Percentiles rank a stretch among this genome's conserved stretches.
phyloP scores from a whole-genome alignment of 805 yeast genomes.

The Komagataella pastoris region DNA sequence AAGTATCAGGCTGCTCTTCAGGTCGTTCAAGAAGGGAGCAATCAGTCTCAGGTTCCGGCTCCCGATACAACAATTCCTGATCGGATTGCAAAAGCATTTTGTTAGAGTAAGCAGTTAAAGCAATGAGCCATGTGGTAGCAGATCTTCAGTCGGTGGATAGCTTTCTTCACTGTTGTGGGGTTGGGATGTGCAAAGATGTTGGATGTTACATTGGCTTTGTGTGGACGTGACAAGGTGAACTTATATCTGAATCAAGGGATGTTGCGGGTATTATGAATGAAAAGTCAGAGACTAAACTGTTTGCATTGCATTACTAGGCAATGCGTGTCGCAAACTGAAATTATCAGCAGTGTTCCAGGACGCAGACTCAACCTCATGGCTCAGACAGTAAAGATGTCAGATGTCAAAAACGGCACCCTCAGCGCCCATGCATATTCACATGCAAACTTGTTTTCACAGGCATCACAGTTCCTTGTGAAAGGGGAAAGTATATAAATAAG shows the following conservation, averaged over 20 bases:
- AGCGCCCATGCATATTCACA: not conserved
- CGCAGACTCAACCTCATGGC: not conserved
- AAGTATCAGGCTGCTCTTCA: slow-evolving; percentile 12
- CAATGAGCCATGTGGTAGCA: not conserved
- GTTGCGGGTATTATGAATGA: not conserved
- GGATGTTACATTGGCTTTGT: not conserved
- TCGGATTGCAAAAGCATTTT: not conserved
- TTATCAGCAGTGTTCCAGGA: not conserved
- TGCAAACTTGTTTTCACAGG: not conserved
- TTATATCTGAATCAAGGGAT: not conserved
- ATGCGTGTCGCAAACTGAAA: not conserved
- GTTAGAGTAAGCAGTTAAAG: not conserved
- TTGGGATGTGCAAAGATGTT: not conserved
- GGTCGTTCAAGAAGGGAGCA: not conserved
- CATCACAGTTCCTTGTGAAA: not conserved
- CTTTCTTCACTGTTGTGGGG: not conserved
- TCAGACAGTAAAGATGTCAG: not conserved
- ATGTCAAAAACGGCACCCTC: not conserved
- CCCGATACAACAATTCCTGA: not conserved
- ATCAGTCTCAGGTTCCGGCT: not conserved
- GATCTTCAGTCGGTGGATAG: not conserved
- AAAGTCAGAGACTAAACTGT: not conserved
- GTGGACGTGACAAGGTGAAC: not conserved
- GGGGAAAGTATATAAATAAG: not conserved
- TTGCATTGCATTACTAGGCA: not conserved